Conservation (phyloP, 768 basidiomycete species). For the Megacollybia marginata region DNA sequence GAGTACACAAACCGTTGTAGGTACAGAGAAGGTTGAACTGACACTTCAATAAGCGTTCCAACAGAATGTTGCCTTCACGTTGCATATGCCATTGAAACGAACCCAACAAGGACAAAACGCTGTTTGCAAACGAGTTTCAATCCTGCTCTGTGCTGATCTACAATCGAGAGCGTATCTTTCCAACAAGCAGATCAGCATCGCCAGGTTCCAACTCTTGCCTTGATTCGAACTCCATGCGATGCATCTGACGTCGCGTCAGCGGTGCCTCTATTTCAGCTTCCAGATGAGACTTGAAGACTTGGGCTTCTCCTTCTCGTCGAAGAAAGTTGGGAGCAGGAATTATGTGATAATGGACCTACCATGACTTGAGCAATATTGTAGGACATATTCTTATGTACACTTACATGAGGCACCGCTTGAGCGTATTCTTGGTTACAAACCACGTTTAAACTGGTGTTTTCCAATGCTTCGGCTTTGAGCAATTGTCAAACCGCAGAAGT, state of each 20-base stretch:
- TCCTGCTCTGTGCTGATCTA: slow-evolving; percentile 9
- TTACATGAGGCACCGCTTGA: slow-evolving; percentile 71
- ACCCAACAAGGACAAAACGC: no score
- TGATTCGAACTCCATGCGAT: slow-evolving; percentile 49
- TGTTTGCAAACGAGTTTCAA: no score
- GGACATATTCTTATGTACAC: slow-evolving; percentile 9
- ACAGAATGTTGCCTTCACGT: no score
- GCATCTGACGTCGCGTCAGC: slow-evolving; percentile 46
- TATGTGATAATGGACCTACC: slow-evolving; percentile 69
- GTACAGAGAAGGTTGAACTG: no score
- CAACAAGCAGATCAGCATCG: slow-evolving; percentile 38
- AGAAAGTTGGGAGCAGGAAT: slow-evolving; percentile 57
- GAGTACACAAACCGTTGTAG: no score
- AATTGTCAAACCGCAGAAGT: neutral
- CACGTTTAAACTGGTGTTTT: slow-evolving; percentile 64
- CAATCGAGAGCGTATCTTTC: slow-evolving; percentile 37
- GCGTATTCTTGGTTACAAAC: slow-evolving; percentile 82
- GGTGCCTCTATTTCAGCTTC: neutral
- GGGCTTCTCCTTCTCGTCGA: slow-evolving; percentile 5
- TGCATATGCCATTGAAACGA: no score
- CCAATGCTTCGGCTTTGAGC: slow-evolving; percentile 34
- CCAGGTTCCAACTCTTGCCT: slow-evolving; percentile 55
- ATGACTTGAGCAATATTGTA: neutral
- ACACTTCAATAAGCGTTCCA: no score
- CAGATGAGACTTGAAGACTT: slow-evolving; percentile 2